Percentiles rank a stretch among this genome's conserved stretches.
Evolutionary conservation across 352 stramenopile species (phyloP).

Genomic region (Globisporangium iwayamae): DNA sequence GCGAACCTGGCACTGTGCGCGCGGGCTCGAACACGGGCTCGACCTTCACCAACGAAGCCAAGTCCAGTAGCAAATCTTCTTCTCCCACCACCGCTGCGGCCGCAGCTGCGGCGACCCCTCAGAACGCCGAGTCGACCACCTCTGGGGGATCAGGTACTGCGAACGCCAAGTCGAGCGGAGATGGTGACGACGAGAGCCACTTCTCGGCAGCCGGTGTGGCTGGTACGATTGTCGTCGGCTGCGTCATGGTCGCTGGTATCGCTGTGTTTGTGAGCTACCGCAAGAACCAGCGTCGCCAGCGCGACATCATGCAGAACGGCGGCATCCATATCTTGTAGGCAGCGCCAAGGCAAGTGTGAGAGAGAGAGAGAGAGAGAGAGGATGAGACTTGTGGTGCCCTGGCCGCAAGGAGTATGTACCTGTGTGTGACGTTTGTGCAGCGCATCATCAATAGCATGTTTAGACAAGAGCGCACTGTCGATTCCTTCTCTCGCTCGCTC

Average conservation of each 20-base stretch:
- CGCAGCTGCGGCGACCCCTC: neutral
- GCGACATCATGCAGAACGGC: constrained; percentile 72
- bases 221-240: constrained; percentile 52
- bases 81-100: neutral
- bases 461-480: constrained; percentile 5
- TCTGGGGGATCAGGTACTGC: constrained; percentile 18
- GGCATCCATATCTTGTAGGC: constrained; percentile 36
- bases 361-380: neutral
- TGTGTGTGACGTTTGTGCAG: constrained; percentile 7
- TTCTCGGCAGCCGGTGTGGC: constrained; percentile 59
- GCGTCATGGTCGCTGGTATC: constrained; percentile 44
- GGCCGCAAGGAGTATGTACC: neutral
- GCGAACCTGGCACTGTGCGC: constrained; percentile 11
- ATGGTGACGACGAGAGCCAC: constrained; percentile 4
- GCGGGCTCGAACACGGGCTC: constrained; percentile 14
- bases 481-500: neutral
- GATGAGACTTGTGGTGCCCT: neutral
- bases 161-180: constrained; percentile 31
- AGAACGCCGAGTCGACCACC: constrained; percentile 1
- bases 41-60: constrained; percentile 18
- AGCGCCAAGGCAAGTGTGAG: neutral
- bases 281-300: constrained; percentile 74
- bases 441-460: constrained; percentile 7
- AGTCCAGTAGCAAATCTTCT: neutral
- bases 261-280: constrained; percentile 55